Conservation (phyloP, 1,284 basidiomycete genomes). For the Ceratobasidium sp. region DNA sequence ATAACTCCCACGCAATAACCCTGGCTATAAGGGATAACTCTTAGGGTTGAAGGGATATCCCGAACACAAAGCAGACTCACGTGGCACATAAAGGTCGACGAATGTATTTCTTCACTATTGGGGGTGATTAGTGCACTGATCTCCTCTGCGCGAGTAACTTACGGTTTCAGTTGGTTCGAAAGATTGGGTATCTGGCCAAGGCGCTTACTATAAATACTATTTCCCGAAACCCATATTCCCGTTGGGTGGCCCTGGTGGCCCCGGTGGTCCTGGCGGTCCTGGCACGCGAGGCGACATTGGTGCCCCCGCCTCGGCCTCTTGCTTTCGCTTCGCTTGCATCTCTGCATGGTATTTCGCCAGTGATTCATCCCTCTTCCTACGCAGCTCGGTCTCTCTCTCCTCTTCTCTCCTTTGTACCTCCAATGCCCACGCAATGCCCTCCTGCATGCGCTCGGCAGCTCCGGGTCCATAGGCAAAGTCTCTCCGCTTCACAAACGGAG, state of each 20-base stretch:
- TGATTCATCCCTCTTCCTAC: conserved; percentile 19
- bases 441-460: conserved; percentile 34
- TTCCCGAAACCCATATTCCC: conserved; percentile 14
- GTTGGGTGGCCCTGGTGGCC: conserved; percentile 3
- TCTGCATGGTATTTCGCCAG: conserved; percentile 34
- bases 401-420: conserved; percentile 35
- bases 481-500: conserved; percentile 36
- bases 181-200: not conserved
- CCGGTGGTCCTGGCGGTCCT: too few relatives aligned
- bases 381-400: conserved; percentile 26
- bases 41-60: too few relatives aligned
- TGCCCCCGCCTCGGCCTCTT: not conserved
- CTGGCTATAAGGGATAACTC: too few relatives aligned
- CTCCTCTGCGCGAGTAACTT: too few relatives aligned
- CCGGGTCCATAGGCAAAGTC: conserved; percentile 39
- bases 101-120: too few relatives aligned
- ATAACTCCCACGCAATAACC: too few relatives aligned
- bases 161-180: not conserved
- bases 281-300: not conserved
- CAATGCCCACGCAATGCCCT: conserved; percentile 29
- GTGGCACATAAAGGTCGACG: too few relatives aligned
- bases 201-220: not conserved
- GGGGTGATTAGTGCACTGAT: not conserved
- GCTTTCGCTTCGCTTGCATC: conserved; percentile 8
- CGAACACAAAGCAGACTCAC: too few relatives aligned